These are phyloP conservation scores for Euphorbia schlechtendalii DNA, from an alignment of 441 rosid species.

Conservation along the genomic window DNA sequence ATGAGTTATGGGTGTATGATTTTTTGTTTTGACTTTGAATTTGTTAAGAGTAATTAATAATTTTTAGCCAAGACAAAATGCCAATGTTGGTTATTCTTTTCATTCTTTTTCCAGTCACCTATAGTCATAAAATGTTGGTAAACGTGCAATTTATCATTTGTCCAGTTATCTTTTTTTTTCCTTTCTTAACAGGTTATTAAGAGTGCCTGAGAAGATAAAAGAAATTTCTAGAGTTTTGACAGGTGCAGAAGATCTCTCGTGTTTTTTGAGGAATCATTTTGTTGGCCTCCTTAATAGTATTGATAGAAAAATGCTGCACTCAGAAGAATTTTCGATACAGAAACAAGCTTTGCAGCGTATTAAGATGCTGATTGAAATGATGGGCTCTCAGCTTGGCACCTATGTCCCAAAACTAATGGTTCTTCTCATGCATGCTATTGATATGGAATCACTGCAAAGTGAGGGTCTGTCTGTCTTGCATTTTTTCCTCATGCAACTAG, in stretches of 20 bases:
- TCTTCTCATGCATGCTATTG: constrained; percentile 95
- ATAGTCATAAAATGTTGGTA: constrained; percentile 4
- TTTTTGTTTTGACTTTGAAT: not conserved
- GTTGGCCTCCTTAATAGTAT: constrained; percentile 96
- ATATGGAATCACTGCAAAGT: constrained; percentile 77
- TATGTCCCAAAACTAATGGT: constrained; percentile 97
- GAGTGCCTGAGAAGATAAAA: constrained; percentile 77
- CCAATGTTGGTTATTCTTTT: not conserved
- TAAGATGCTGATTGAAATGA: constrained; percentile 88
- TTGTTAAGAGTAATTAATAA: not conserved
- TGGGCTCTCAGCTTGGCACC: constrained; percentile 86
- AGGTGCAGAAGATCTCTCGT: constrained; percentile 75
- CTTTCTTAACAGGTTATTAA: constrained; percentile 54
- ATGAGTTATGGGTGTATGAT: too few species aligned
- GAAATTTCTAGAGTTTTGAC: constrained; percentile 82
- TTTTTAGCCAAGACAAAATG: not conserved
- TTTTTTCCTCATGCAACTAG: constrained; percentile 73
- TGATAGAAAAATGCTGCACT: constrained; percentile 92
- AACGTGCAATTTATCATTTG: constrained; percentile 11
- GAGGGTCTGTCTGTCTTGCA: constrained; percentile 93
- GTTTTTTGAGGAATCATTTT: constrained; percentile 92
- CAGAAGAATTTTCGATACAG: constrained; percentile 70
- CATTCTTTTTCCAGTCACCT: not conserved
- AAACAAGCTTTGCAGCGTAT: constrained; percentile 92
- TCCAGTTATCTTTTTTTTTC: constrained; percentile 10